A percentile compares a stretch with the other conserved stretches of the same genome.
These are phyloP conservation scores for Picea glauca DNA, from an alignment of 75 land plant species.

Conservation along the genomic window DNA sequence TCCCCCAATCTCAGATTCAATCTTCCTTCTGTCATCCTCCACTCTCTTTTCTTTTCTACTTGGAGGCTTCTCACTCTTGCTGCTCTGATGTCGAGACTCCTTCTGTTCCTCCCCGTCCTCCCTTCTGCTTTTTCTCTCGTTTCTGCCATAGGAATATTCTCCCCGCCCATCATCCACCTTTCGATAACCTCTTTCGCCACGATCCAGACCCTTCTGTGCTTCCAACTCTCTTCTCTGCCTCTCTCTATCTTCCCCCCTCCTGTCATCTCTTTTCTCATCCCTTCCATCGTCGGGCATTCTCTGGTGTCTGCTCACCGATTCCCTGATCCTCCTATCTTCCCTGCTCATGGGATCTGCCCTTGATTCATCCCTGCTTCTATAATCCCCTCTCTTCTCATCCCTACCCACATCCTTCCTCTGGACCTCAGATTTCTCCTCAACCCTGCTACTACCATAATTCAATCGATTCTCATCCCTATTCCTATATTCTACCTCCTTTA, in stretches of 20 bases:
- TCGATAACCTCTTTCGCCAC: not conserved
- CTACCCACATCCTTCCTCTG: not conserved
- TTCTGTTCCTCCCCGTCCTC: conserved; percentile 6
- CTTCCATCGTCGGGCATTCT: conserved; percentile 9
- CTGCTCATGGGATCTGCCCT: not conserved
- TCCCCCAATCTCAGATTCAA: conserved; percentile 4
- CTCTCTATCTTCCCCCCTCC: conserved; percentile 2
- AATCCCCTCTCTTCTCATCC: conserved; percentile 5
- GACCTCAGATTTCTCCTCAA: not conserved
- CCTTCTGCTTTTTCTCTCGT: not conserved
- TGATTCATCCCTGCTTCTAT: conserved; percentile 13
- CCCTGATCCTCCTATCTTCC: conserved; percentile 4
- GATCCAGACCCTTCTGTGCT: conserved; percentile 1
- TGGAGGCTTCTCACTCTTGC: conserved; percentile 7
- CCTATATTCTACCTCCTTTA: not conserved
- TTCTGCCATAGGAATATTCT: not conserved
- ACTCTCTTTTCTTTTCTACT: not conserved
- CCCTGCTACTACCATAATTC: not conserved
- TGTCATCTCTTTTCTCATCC: conserved; percentile 14
- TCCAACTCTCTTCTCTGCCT: conserved; percentile 9
- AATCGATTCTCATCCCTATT: not conserved
- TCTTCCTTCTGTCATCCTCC: not conserved
- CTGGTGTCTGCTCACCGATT: not conserved
- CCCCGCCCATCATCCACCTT: not conserved
- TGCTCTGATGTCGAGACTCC: conserved; percentile 5